Conservation (phyloP, 2,329 filamentous ascomycete species). For the Aspergillus calidoustus region DNA sequence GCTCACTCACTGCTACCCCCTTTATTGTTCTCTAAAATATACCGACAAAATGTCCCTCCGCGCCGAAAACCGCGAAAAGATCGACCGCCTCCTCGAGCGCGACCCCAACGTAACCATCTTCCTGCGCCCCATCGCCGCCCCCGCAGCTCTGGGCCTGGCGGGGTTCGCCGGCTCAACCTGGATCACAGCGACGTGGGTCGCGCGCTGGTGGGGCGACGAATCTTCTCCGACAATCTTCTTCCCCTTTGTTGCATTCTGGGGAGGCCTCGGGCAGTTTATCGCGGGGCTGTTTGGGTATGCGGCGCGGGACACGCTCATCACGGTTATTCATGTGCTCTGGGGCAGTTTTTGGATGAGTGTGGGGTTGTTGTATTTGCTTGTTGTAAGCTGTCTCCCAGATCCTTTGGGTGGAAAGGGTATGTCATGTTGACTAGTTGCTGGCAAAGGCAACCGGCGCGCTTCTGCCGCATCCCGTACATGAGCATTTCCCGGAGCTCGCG, state of each 20-base stretch:
- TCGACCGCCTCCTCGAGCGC: constrained; percentile 1
- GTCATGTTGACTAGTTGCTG: too few relatives aligned
- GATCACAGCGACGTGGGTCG: constrained; percentile 4
- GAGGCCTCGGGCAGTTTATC: constrained; percentile 1
- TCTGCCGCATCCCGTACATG: neutral
- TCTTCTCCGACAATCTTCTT: constrained; percentile 5
- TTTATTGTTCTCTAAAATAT: too few relatives aligned
- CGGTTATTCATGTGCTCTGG: constrained; percentile 2
- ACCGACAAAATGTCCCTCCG: constrained; percentile 3
- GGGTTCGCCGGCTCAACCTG: constrained; percentile 8
- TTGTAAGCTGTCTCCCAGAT: neutral
- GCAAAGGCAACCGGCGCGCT: constrained; percentile 1
- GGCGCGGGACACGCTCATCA: constrained; percentile 2
- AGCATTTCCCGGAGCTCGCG: constrained; percentile 6
- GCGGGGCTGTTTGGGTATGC: constrained; percentile 1
- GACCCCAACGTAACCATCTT: constrained; percentile 5
- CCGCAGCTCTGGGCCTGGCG: constrained; percentile 3
- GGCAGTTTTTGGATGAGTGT: constrained; percentile 13
- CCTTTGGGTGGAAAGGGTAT: too few relatives aligned
- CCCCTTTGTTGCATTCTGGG: constrained; percentile 9
- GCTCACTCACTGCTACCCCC: too few relatives aligned
- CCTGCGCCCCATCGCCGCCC: constrained; percentile 6
- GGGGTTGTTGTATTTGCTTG: constrained; percentile 7
- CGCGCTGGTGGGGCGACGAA: constrained; percentile 1
- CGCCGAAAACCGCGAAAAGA: neutral